Evolutionary conservation across 345 rosid species (phyloP).

Genomic region (Moringa oleifera): DNA sequence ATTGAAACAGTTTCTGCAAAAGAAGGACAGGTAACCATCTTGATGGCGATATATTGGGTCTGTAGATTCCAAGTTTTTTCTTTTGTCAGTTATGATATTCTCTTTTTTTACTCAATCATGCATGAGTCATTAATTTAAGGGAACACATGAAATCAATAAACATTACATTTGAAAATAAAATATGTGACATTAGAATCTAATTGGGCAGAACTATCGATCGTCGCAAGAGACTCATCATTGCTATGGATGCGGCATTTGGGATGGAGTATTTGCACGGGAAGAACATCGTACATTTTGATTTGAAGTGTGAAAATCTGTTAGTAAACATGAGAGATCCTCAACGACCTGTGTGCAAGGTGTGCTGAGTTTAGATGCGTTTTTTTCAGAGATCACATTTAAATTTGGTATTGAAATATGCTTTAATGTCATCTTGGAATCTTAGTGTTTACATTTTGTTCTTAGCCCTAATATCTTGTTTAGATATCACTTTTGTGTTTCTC

Average conservation of each 20-base stretch:
- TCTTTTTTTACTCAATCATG: conserved; percentile 2
- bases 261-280: conserved; percentile 98
- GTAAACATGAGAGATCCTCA: conserved; percentile 99
- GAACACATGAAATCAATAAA: conserved; percentile 10
- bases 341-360: conserved; percentile 93
- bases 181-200: conserved; percentile 16
- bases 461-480: conserved; percentile 1
- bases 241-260: conserved; percentile 98
- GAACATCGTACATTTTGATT: conserved; percentile 95
- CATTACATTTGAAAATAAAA: conserved; percentile 13
- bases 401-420: conserved; percentile 4
- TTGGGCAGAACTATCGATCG: conserved; percentile 89
- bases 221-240: conserved; percentile 96
- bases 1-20: conserved; percentile 92
- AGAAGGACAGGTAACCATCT: conserved; percentile 77
- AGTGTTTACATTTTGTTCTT: not conserved
- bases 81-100: not conserved
- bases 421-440: not conserved
- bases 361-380: conserved; percentile 8
- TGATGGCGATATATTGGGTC: conserved; percentile 13
- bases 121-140: not conserved
- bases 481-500: not conserved
- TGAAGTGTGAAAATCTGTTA: conserved; percentile 92
- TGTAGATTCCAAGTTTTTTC: conserved; percentile 10
- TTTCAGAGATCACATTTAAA: conserved; percentile 5